Base-by-base conservation (phyloP, 108 stramenopile genomes). In the Epithemia pelagica region DNA sequence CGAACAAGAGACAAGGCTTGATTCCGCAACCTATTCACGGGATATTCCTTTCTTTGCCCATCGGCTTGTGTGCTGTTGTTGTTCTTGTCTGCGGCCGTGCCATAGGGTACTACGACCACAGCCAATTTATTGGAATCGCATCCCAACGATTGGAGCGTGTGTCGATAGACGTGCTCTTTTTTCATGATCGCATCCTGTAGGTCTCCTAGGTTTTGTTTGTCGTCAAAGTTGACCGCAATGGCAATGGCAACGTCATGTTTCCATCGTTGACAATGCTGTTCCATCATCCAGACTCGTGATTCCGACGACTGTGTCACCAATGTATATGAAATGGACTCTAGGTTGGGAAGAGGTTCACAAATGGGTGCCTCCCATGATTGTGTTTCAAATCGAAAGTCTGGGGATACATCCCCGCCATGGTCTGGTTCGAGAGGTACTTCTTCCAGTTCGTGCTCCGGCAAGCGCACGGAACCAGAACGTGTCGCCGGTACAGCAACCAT, bases 11-110 rank as follows among this genome's bases (percentile, higher is more conserved):
- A 58, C 27, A 95, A 68, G 29, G 94, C 96, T 62, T 87, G 64
- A 66, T 94, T 96, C 2, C 96, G 85, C 57, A 96, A 66, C 0
- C 79, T 46, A 73, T 96, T 96, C 74, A 95, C 93, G 20, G 96
- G 96, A 72, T 94, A 96, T 29, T 91, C 65, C 15, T 46, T 46
- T 46, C 10, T 10, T 46, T 46, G 37, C 37, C 10, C 37, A 46
- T 5, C 15, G 37, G 5, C 5, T 10, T 46, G 5, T 46, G 5
- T 46, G 37, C 37, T 46, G 37, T 46, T 46, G n/a, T n/a, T n/a
- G n/a, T n/a, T n/a, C n/a, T n/a, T n/a, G n/a, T n/a, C n/a, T 20
- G 52, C 52, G 18, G 52, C 52, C 52, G 52, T 52, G 7, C 15
- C 22, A 10, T 7, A 27, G 5, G 7, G 26, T 22, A 32, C 30